These are phyloP conservation scores for Bruguiera hainesii DNA, from an alignment of 441 rosid genomes.

Conservation along the genomic window DNA sequence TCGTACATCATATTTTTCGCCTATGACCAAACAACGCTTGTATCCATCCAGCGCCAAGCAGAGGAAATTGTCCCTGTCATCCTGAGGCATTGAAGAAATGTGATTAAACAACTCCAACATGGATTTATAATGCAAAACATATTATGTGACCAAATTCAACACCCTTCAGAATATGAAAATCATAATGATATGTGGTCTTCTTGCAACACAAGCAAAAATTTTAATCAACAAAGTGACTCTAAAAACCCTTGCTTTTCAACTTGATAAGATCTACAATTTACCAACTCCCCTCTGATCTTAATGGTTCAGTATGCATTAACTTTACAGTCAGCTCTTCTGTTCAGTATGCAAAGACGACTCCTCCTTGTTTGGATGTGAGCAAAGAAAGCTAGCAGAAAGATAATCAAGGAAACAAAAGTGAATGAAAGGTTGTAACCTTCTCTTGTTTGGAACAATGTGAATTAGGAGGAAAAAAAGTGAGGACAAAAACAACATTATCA, in stretches of 20 bases:
- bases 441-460: too few relatives aligned
- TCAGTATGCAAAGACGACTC: too few relatives aligned
- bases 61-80: slow-evolving; percentile 93
- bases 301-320: too few relatives aligned
- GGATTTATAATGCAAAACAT: slow-evolving; percentile 3
- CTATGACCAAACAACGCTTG: slow-evolving; percentile 78
- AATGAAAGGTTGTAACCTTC: too few relatives aligned
- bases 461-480: too few relatives aligned
- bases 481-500: too few relatives aligned
- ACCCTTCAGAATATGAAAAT: slow-evolving; percentile 7
- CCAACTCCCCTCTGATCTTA: too few relatives aligned
- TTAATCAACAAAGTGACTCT: not conserved
- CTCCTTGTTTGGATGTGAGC: too few relatives aligned
- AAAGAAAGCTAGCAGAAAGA: too few relatives aligned
- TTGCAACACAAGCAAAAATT: not conserved
- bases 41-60: slow-evolving; percentile 90
- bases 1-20: slow-evolving; percentile 92
- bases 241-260: not conserved
- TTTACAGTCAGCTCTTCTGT: too few relatives aligned
- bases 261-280: too few relatives aligned
- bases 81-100: slow-evolving; percentile 43
- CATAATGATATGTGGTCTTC: not conserved
- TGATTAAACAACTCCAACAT: slow-evolving; percentile 12
- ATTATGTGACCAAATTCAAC: not conserved
- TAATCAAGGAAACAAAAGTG: too few relatives aligned